Evolutionary conservation across 176 grass and related monocot genomes (phyloP).

Genomic region (Oryza meyeriana): DNA sequence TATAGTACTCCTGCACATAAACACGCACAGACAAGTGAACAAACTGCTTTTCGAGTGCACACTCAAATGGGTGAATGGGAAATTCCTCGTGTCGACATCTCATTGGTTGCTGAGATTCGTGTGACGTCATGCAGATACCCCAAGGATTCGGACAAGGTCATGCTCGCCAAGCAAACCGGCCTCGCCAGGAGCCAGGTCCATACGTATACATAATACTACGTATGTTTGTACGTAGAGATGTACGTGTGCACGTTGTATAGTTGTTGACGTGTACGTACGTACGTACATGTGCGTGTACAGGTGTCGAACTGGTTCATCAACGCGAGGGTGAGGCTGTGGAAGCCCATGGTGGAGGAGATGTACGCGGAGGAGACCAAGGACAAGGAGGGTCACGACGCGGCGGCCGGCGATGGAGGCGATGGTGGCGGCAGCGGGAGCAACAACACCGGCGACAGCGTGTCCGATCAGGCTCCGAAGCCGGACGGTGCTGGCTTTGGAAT

Average conservation of each 20-base stretch:
- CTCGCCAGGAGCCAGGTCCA: constrained; percentile 79
- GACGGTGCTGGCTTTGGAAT: not conserved
- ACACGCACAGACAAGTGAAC: not conserved
- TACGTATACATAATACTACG: not conserved
- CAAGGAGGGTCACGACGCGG: constrained; percentile 34
- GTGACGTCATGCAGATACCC: constrained; percentile 67
- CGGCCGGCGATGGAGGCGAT: not conserved
- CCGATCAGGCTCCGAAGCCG: constrained; percentile 2
- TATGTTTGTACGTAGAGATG: not conserved
- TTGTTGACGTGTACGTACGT: not conserved
- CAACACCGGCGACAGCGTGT: constrained; percentile 15
- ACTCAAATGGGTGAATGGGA: not conserved
- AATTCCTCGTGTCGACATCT: not conserved
- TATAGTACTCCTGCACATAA: too few relatives aligned
- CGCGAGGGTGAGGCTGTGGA: constrained; percentile 84
- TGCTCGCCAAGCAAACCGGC: constrained; percentile 89
- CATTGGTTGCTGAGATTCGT: constrained; percentile 5
- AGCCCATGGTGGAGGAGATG: constrained; percentile 98
- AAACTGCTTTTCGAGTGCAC: not conserved
- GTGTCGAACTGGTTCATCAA: constrained; percentile 99
- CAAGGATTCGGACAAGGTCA: constrained; percentile 88
- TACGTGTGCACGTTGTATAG: not conserved
- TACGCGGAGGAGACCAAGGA: constrained; percentile 78
- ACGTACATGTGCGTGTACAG: constrained; percentile 5
- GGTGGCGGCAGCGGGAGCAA: constrained; percentile 38